Conservation (phyloP, 495 filamentous ascomycete species). For the Cryomyces antarcticus region DNA sequence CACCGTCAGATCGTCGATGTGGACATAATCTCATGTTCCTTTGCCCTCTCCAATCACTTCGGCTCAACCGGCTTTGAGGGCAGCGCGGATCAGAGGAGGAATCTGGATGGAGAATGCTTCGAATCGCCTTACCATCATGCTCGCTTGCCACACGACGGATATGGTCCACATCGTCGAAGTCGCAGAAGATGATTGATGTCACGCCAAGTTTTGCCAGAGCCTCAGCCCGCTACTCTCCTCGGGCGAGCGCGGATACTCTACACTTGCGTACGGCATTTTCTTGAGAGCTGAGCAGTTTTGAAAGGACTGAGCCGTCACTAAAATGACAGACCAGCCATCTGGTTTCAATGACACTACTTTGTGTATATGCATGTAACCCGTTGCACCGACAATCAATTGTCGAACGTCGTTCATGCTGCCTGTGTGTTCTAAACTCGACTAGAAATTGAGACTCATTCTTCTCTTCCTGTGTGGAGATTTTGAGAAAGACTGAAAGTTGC, state of each 20-base stretch:
- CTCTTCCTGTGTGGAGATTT: too few species aligned
- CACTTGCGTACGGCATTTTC: neutral
- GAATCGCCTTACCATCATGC: slow-evolving; percentile 10
- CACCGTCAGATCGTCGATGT: slow-evolving; percentile 24
- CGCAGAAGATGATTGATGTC: slow-evolving; percentile 22
- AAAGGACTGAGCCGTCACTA: slow-evolving; percentile 1
- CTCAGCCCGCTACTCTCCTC: slow-evolving; percentile 14
- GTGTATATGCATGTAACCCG: neutral
- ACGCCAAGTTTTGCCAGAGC: slow-evolving; percentile 9
- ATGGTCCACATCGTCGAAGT: slow-evolving; percentile 23
- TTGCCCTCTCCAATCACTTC: slow-evolving; percentile 21
- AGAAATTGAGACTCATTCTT: too few species aligned
- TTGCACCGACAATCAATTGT: neutral
- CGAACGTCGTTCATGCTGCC: neutral
- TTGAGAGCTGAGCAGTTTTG: neutral
- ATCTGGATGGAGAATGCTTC: slow-evolving; percentile 19
- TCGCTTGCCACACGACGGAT: slow-evolving; percentile 11
- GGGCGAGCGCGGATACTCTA: slow-evolving; percentile 21
- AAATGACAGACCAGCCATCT: neutral
- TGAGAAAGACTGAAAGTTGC: too few species aligned
- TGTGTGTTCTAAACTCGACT: too few species aligned
- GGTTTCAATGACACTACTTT: neutral
- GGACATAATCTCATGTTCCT: slow-evolving; percentile 27
- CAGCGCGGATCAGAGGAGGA: slow-evolving; percentile 12
- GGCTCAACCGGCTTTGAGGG: slow-evolving; percentile 12